Evolutionary conservation across 345 rosid genomes (phyloP).

Genomic region (Gossypium bickii): DNA sequence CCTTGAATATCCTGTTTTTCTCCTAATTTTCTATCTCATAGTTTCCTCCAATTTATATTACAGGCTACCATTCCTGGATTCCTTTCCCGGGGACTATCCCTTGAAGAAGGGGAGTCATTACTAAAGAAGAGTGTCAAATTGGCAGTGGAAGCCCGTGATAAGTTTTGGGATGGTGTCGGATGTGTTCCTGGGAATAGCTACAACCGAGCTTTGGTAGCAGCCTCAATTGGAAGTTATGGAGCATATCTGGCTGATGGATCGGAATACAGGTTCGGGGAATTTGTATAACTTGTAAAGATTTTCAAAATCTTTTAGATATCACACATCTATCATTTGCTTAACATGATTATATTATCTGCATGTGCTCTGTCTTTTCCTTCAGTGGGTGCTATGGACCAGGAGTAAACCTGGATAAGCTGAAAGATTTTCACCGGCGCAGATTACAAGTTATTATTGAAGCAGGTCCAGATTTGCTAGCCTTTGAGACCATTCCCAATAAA

Average conservation of each 20-base stretch:
- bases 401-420: constrained; percentile 55
- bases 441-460: constrained; percentile 78
- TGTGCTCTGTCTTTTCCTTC: constrained; percentile 14
- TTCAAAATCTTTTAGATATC: not conserved
- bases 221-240: constrained; percentile 90
- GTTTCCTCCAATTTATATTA: not conserved
- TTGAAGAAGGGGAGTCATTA: constrained; percentile 62
- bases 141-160: constrained; percentile 80
- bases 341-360: not conserved
- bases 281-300: not conserved
- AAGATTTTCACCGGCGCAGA: constrained; percentile 82
- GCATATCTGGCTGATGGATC: constrained; percentile 97
- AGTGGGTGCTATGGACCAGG: constrained; percentile 71
- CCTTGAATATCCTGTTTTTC: not conserved
- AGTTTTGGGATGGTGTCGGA: constrained; percentile 59
- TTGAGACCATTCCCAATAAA: constrained; percentile 88
- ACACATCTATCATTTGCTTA: not conserved
- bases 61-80: constrained; percentile 93
- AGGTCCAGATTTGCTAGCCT: constrained; percentile 84
- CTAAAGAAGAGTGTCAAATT: constrained; percentile 63
- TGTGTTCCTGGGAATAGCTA: constrained; percentile 40
- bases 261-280: constrained; percentile 61
- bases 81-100: constrained; percentile 63
- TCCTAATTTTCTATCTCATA: not conserved
- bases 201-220: constrained; percentile 79